Evolutionary conservation across 441 rosid species (phyloP), one percentile per base, ranked within the genome.

Genomic region (Aleurites moluccanus): DNA sequence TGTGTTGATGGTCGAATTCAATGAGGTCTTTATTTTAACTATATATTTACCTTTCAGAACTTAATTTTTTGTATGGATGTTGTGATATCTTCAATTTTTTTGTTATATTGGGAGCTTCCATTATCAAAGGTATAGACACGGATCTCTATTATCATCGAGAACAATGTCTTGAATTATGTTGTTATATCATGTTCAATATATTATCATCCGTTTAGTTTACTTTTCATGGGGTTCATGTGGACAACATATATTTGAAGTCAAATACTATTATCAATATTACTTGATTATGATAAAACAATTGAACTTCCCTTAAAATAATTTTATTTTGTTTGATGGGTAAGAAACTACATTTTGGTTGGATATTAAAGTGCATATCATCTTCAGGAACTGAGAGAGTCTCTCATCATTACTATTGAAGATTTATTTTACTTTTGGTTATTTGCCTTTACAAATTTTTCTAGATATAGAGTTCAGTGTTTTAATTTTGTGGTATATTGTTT

Each of bases 81-180:
- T 98, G 99, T 79, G 99, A 98, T 23, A 90, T 96, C 82, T 96
- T 92, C 97, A 96, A 96, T 90, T 92, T 93, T 75, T 87, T 96
- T 63, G 98, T 85, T 72, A 90, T 95, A 76, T 73, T 93, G 71
- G 96, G 69, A 70, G 89, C 83, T 49, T 64, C n/a, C n/a, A n/a
- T n/a, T n/a, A n/a, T n/a, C n/a, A n/a, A n/a, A n/a, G n/a, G n/a
- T n/a, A n/a, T n/a, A 79, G 20, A 49, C 69, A 80, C 60, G 57
- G 10, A 57, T 69, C 14, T n/a, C 8, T 16, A 10, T 55, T 42
- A 21, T 75, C 11, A 13, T 42, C 5, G 10, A 27, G 14, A 56
- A 63, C 10, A 44, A 16, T 23, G 13, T 15, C 42, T 23, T 21
- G 11, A 25, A 10, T 28, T 33, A 14, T 44, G 15, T 42, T 45